Base-by-base conservation (phyloP, 257 asterid species). In the Nicotiana obtusifolia region DNA sequence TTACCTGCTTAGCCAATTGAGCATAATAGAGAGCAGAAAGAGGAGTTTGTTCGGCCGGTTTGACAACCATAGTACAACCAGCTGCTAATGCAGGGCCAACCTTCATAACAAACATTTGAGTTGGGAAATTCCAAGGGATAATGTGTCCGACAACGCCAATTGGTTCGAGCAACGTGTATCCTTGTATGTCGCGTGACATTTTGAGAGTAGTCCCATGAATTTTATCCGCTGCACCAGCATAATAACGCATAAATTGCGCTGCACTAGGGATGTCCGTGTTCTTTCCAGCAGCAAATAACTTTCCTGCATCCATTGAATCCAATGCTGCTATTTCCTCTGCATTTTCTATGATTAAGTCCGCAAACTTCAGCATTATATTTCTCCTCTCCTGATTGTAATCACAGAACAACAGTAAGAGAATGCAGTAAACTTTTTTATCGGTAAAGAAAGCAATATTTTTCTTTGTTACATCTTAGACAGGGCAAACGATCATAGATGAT, bases 191-290 rank as follows among this genome's bases (percentile, higher is more conserved):
- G 30, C 83, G 81, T 1, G 87, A 83, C 88, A 83, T 85, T 35
- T 85, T 85, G 7, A 87, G 83, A 10, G 90, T 87, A 56, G 84
- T 81, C 35, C 88, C 90, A 16, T 87, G 90, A 28, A 87, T 87
- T 82, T 87, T 87, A 81, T 87, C 90, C 0, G 90, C 90, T 17
- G 88, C 88, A 78, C 90, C 90, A 1, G 88, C 90, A 44, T 87
- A 87, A 61, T 87, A 87, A 7, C 90, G 88, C 78, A 85, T 4
- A 15, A 15, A n/a, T 7, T 67, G 79, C 0, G 83, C 77, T 76
- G 84, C 81, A 7, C 33, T 64, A 7, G 90, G 90, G 35, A 87
- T 79, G 11, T 87, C 90, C 19, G 66, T 9, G 56, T 76, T 64
- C 86, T 83, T 87, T 22, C 81, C 80, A 9, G 77, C 44, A 61